Base-by-base conservation (phyloP, 768 basidiomycete genomes). In the Asterophora lycoperdoides region DNA sequence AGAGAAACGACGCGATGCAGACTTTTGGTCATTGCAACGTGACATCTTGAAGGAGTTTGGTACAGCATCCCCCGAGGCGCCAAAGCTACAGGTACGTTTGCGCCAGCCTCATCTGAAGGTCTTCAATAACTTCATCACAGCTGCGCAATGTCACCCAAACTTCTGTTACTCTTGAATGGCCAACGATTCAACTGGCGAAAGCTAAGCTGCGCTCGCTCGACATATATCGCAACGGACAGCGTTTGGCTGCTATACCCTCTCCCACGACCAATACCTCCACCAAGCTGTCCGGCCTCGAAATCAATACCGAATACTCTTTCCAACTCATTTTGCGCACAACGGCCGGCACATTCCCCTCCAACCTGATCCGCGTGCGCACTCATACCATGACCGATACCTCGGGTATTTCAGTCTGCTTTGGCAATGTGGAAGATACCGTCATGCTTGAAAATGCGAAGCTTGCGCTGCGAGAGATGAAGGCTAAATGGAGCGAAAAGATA, bases 121-220 rank as follows among this genome's bases (percentile, higher is more conserved):
- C 7, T 32, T 10, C 18, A 14, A 13, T 11, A 14, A 30, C 19
- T 46, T 28, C 53, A 5, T 48, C 17, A 18, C 8, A 93, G 83
- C 78, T 98, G 15, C 83, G 94, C 37, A 93, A 96, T 60, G 83
- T 91, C 41, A 98, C 96, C 0, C 96, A 99, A 74, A 99, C 96
- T 1, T 93, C 89, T 8, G 92, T 94, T 2, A 94, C 93, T 2
- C 78, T 99, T 17, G 94, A 99, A 73, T 99, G 96, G 96, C 88
- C 91, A 3, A 64, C 80, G 30, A 69, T 98, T 15, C 71, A 89
- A 46, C 79, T 98, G 13, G 96, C 93, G 0, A 88, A 84, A 1
- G 83, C 93, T 10, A 88, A 87, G 60, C 70, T 97, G 19, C 81
- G 94, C 50, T 88, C 88, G 0, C 75, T 99, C 23, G 93, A 95